Conservation (phyloP, 192 early-diverging fungal species). For the Coemansia sp. region DNA sequence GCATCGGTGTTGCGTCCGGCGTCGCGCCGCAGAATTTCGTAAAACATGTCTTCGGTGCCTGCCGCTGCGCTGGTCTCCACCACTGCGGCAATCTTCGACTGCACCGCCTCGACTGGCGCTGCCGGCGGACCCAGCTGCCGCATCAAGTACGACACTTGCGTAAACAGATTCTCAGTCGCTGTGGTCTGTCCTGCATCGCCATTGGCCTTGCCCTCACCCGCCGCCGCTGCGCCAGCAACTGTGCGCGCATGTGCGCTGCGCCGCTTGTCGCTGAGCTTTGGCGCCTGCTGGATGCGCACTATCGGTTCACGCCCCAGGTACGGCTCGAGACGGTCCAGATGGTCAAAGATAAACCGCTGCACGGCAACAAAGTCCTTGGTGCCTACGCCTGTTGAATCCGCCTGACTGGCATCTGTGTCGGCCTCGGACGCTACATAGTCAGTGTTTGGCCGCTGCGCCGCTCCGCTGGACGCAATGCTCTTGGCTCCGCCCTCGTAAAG, state of each 20-base stretch:
- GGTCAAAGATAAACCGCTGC: constrained; percentile 69
- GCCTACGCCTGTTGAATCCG: constrained; percentile 35
- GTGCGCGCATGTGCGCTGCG: constrained; percentile 32
- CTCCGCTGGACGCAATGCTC: constrained; percentile 44
- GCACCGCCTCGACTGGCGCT: constrained; percentile 47
- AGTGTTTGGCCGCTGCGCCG: constrained; percentile 24
- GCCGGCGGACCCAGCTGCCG: constrained; percentile 86
- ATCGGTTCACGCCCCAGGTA: constrained; percentile 64
- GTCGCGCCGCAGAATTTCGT: constrained; percentile 75
- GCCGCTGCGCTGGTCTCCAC: constrained; percentile 16
- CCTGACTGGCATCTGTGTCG: constrained; percentile 22
- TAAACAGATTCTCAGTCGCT: constrained; percentile 67
- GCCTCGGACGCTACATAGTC: constrained; percentile 36
- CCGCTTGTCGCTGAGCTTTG: constrained; percentile 41
- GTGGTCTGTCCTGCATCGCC: constrained; percentile 31
- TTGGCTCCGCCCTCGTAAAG: constrained; percentile 42
- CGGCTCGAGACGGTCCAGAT: constrained; percentile 68
- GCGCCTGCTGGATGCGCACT: constrained; percentile 28
- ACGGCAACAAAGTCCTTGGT: constrained; percentile 55
- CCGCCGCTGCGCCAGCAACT: constrained; percentile 6
- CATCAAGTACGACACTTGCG: constrained; percentile 79
- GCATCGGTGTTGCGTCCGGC: constrained; percentile 65
- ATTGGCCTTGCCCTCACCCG: neutral
- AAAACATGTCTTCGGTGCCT: constrained; percentile 47
- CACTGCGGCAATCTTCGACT: constrained; percentile 30